Conservation (phyloP, 2,329 filamentous ascomycete genomes). For the Fusarium citri region DNA sequence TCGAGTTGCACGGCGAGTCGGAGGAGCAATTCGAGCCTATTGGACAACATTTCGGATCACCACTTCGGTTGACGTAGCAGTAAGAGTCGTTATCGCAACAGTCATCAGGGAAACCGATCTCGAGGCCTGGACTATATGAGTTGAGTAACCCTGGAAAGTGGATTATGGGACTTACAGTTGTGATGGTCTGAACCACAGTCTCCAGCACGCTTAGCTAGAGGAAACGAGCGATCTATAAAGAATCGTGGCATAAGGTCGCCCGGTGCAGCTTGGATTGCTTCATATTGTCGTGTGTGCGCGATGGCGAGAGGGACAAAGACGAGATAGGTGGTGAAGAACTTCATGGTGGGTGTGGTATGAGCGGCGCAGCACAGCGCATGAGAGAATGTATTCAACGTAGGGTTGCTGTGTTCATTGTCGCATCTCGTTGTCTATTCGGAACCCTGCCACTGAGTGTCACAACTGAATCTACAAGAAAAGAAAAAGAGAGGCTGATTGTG, state of each 20-base stretch:
- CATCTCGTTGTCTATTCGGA: conserved; percentile 7
- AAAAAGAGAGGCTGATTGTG: background rate
- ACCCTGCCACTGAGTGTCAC: background rate
- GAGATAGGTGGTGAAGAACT: conserved; percentile 15
- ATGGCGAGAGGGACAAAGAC: conserved; percentile 22
- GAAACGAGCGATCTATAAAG: conserved; percentile 46
- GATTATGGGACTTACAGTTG: conserved; percentile 46
- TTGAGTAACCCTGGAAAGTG: background rate
- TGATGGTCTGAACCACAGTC: conserved; percentile 47
- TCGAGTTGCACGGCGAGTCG: conserved; percentile 52
- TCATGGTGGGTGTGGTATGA: conserved; percentile 32
- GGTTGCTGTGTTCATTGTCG: conserved; percentile 17
- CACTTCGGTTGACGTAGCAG: conserved; percentile 56
- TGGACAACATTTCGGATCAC: conserved; percentile 55
- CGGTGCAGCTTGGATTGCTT: conserved; percentile 31
- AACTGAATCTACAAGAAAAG: background rate
- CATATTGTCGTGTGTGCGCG: conserved; percentile 39
- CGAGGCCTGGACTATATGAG: conserved; percentile 52
- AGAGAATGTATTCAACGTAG: background rate
- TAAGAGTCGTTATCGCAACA: conserved; percentile 60
- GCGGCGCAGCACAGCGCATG: background rate
- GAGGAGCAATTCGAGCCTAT: conserved; percentile 56
- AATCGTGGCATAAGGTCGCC: conserved; percentile 50
- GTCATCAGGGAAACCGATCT: conserved; percentile 51
- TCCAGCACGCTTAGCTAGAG: conserved; percentile 46